Evolutionary conservation across 805 yeast genomes (phyloP).

Genomic region (Candida ulmi): DNA sequence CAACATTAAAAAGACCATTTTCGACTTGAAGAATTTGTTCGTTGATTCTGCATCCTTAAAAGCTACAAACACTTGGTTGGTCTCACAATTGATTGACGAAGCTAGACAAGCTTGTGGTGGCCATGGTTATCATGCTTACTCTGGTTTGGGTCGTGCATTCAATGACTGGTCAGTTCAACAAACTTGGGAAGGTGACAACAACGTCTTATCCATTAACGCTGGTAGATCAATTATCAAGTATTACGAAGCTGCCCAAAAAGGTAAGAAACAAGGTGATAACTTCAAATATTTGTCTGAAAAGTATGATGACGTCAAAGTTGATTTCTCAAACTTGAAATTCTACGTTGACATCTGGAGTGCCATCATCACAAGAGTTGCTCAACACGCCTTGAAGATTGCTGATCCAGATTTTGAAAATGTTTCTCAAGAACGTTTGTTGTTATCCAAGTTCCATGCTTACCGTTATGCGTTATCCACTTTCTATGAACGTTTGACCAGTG

Average conservation of each 20-base stretch:
- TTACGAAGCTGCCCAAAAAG: constrained; percentile 31
- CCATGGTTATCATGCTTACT: constrained; percentile 90
- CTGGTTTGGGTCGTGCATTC: constrained; percentile 85
- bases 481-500: constrained; percentile 20
- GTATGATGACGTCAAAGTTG: constrained; percentile 21
- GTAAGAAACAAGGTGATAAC: constrained; percentile 26
- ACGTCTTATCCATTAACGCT: constrained; percentile 73
- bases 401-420: constrained; percentile 30
- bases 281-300: constrained; percentile 26
- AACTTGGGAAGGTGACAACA: constrained; percentile 98
- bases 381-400: constrained; percentile 25
- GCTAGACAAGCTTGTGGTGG: constrained; percentile 95
- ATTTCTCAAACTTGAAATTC: constrained; percentile 14
- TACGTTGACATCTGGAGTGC: constrained; percentile 28
- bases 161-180: constrained; percentile 97
- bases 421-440: constrained; percentile 31
- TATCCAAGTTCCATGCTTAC: constrained; percentile 36
- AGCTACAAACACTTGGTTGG: constrained; percentile 85
- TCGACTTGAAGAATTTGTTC: constrained; percentile 69
- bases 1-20: constrained; percentile 46
- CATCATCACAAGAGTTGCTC: constrained; percentile 27
- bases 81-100: constrained; percentile 77
- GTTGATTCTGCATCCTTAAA: constrained; percentile 83
- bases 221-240: constrained; percentile 63
- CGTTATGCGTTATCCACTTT: constrained; percentile 30